Evolutionary conservation across 805 yeast genomes (phyloP).

Genomic region (Komagataella pseudopastoris): DNA sequence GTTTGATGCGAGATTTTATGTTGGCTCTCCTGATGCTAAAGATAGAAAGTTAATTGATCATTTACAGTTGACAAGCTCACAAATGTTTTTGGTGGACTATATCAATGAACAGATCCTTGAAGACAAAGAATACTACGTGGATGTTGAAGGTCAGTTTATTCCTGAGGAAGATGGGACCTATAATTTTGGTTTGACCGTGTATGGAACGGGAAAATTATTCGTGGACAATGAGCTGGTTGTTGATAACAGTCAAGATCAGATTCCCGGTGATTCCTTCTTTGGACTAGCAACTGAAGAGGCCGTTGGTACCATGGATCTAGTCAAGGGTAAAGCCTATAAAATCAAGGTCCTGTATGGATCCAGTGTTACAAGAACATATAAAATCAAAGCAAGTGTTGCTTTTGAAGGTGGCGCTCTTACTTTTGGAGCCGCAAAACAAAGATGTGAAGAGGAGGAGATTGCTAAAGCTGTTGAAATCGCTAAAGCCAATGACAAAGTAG

Average conservation of each 20-base stretch:
- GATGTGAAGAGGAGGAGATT: constrained; percentile 6
- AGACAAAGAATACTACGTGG: constrained; percentile 23
- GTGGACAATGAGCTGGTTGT: constrained; percentile 37
- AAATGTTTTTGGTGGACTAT: constrained; percentile 15
- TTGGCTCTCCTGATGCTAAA: constrained; percentile 7
- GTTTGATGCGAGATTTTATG: constrained; percentile 11
- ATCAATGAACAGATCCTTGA: constrained; percentile 9
- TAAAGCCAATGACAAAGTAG: constrained; percentile 19
- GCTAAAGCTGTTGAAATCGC: constrained; percentile 20
- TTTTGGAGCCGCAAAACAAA: constrained; percentile 7
- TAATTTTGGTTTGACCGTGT: constrained; percentile 35
- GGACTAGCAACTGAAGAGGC: constrained; percentile 43
- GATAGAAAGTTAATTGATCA: constrained; percentile 16
- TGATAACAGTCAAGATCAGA: constrained; percentile 42
- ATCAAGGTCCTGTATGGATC: constrained; percentile 38
- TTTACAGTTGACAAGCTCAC: constrained; percentile 8
- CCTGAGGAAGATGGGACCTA: constrained; percentile 36
- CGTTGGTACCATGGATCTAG: constrained; percentile 21
- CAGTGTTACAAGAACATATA: constrained; percentile 19
- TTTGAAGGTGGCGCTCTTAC: constrained; percentile 11
- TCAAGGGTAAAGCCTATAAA: constrained; percentile 30
- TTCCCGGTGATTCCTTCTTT: constrained; percentile 34
- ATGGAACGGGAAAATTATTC: constrained; percentile 43
- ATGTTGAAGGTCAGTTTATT: constrained; percentile 25
- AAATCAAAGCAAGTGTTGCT: constrained; percentile 1